These are phyloP conservation scores for Magnolia kwangsiensis DNA, from an alignment of 164 flowering plant genomes.

Conservation along the genomic window DNA sequence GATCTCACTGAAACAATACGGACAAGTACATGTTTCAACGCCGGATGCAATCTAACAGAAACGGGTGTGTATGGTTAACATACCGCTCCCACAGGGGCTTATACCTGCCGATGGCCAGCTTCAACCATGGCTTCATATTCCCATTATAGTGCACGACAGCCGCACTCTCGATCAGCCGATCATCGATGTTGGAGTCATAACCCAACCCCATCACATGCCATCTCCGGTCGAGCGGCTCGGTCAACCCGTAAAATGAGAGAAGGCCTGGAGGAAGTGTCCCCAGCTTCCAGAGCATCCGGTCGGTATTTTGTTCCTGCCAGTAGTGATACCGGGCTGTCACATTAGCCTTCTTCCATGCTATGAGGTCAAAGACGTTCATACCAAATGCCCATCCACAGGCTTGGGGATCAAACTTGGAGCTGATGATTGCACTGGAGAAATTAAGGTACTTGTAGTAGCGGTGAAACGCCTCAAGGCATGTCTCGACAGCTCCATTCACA, in stretches of 20 bases:
- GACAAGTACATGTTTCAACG: conserved; percentile 30
- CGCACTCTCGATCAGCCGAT: conserved; percentile 71
- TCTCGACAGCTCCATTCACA: conserved; percentile 90
- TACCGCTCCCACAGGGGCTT: conserved; percentile 70
- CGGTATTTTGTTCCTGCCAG: conserved; percentile 76
- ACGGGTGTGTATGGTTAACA: conserved; percentile 52
- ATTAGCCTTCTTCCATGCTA: conserved; percentile 68
- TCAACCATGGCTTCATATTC: conserved; percentile 88
- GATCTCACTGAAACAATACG: conserved; percentile 10
- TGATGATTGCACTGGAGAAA: conserved; percentile 66
- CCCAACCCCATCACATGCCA: conserved; percentile 92
- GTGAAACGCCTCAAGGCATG: conserved; percentile 85
- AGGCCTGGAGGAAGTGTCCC: conserved; percentile 86
- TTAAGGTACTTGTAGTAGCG: conserved; percentile 81
- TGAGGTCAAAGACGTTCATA: conserved; percentile 81
- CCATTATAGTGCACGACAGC: conserved; percentile 84
- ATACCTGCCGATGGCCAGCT: conserved; percentile 58
- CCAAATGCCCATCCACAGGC: conserved; percentile 93
- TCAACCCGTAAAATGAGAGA: conserved; percentile 71
- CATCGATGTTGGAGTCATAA: conserved; percentile 60
- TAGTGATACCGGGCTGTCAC: conserved; percentile 69
- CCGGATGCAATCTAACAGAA: conserved; percentile 46
- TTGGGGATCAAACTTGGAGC: conserved; percentile 79
- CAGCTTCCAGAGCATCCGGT: conserved; percentile 59
- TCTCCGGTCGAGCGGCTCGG: conserved; percentile 87